A percentile compares a stretch with the other conserved stretches of the same genome.
Evolutionary conservation across 78 protist species (phyloP).

Genomic region (Corallochytrium limacisporum): DNA sequence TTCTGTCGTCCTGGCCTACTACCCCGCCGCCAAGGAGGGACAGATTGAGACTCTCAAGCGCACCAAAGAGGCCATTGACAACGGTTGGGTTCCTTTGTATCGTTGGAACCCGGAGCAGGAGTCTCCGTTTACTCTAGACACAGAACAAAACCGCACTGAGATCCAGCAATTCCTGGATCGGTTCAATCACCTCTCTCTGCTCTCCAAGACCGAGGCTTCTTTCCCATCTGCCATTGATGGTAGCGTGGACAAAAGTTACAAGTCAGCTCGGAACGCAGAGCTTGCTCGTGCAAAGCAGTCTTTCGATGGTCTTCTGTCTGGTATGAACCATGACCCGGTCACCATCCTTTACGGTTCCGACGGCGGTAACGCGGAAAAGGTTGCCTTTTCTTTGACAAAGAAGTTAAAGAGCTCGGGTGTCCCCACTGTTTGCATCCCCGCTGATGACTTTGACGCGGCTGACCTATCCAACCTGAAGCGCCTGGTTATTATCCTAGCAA

Average conservation of each 20-base stretch:
- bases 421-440: background rate
- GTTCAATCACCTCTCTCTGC: background rate
- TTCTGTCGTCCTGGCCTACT: constrained; percentile 22
- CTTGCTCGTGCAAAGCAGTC: no score
- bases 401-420: background rate
- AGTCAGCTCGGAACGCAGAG: no score
- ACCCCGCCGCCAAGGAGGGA: constrained; percentile 1
- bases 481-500: constrained; percentile 25
- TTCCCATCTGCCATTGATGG: no score
- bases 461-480: background rate
- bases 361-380: constrained; percentile 41
- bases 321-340: background rate
- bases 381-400: constrained; percentile 7
- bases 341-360: constrained; percentile 36
- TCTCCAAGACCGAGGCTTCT: no score
- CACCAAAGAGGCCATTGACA: constrained; percentile 40
- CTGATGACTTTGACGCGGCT: constrained; percentile 9
- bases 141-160: background rate
- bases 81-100: constrained; percentile 68
- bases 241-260: no score
- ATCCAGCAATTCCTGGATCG: background rate
- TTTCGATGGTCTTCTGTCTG: background rate
- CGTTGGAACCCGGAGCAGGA: constrained; percentile 49
- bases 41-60: constrained; percentile 1
- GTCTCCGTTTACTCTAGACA: constrained; percentile 23